Base-by-base conservation (phyloP, 75 land plant genomes). In the Pseudotsuga menziesii region DNA sequence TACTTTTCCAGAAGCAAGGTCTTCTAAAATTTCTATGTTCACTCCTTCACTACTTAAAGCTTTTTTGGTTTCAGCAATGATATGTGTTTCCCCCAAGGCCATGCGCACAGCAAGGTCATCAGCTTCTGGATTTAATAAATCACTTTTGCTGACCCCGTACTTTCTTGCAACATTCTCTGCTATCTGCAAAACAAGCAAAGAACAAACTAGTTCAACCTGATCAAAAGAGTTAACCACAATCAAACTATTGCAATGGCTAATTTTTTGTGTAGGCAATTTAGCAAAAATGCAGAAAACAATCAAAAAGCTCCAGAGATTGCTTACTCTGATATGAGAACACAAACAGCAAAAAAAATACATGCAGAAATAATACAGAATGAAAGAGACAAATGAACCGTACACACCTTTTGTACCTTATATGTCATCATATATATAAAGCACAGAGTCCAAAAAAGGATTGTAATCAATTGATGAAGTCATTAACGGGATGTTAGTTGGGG, bases 41-140 rank as follows among this genome's bases (percentile, higher is more conserved):
- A 97, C 88, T 48, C 98, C 98, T 77, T 91, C 91, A 83, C 82
- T 84, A 64, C 74, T 75, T 75, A 97, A 85, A 77, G 93, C 83
- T 61, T 88, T 88, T 67, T 97, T 94, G 59, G 99, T 97, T 82
- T 97, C 95, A 36, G 90, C 82, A 85, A 97, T 85, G 44, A 97
- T 86, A 78, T 94, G 91, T 19, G 99, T 92, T 81, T 97, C 99
- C 22, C 99, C 99, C 84, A 94, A 78, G 26, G 99, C 99, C 84
- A 92, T 84, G 36, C 95, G 98, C 14, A 92, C 95, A 56, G 99
- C 99, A 77, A 94, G 85, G 78, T 94, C 98, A 79, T 83, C 87
- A 26, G 98, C 91, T 73, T 92, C 94, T 22, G 89, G 88, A 73
- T 96, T 90, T 66, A 96, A 89, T 58, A 96, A 81, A 12, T 94